These are phyloP conservation scores for Phialocephala subalpina DNA, from an alignment of 2,329 filamentous ascomycete species.

Conservation along the genomic window DNA sequence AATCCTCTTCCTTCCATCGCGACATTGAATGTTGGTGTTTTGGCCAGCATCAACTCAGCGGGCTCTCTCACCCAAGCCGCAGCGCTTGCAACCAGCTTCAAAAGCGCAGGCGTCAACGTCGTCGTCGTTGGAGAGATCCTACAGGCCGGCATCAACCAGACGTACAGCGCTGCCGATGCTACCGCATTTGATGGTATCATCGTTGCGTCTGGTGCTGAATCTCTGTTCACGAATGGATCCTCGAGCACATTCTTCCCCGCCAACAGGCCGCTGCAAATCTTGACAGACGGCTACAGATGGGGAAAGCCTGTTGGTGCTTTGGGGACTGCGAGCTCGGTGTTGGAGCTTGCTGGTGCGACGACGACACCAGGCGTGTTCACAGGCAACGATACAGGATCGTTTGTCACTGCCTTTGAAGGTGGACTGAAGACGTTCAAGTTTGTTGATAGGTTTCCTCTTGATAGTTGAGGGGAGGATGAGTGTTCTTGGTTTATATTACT, in stretches of 20 bases:
- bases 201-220: constrained; percentile 60
- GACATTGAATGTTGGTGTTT: constrained; percentile 69
- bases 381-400: constrained; percentile 38
- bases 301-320: constrained; percentile 74
- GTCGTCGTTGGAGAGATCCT: constrained; percentile 69
- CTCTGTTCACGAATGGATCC: constrained; percentile 53
- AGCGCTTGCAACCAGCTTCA: constrained; percentile 58
- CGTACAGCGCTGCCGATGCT: constrained; percentile 72
- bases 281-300: constrained; percentile 69
- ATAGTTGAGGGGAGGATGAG: neutral
- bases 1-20: constrained; percentile 65
- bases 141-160: constrained; percentile 61
- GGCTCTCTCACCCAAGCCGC: constrained; percentile 56
- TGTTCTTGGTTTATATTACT: neutral
- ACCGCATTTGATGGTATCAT: constrained; percentile 70
- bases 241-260: constrained; percentile 66
- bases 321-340: constrained; percentile 49
- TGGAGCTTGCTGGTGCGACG: constrained; percentile 44
- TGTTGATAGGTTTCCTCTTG: constrained; percentile 42
- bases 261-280: constrained; percentile 68
- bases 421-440: constrained; percentile 73
- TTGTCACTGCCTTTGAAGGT: constrained; percentile 58
- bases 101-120: constrained; percentile 60
- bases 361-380: constrained; percentile 52
- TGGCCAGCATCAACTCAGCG: constrained; percentile 56